These are phyloP conservation scores for Alternaria sp. DNA, from an alignment of 2,329 filamentous ascomycete species.

Conservation along the genomic window DNA sequence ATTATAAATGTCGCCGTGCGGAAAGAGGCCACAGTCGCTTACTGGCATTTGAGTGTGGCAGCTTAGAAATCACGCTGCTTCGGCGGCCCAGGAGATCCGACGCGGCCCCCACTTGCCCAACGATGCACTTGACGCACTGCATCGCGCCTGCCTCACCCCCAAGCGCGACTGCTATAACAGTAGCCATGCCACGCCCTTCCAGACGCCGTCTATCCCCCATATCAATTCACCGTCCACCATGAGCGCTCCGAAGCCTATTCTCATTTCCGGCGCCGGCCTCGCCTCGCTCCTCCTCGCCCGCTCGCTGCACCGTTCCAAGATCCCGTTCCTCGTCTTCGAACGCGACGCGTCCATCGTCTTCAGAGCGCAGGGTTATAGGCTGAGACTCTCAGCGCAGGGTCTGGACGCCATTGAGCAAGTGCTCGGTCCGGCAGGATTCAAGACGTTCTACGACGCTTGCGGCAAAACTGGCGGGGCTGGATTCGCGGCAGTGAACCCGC, in stretches of 20 bases:
- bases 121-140: background rate
- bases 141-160: background rate
- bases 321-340: constrained; percentile 45
- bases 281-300: constrained; percentile 41
- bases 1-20: background rate
- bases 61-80: constrained; percentile 1
- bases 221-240: constrained; percentile 12
- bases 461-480: constrained; percentile 66
- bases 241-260: constrained; percentile 49
- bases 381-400: constrained; percentile 63
- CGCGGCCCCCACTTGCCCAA: background rate
- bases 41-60: background rate
- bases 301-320: constrained; percentile 34
- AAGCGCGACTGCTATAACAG: background rate
- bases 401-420: constrained; percentile 67
- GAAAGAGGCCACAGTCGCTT: background rate
- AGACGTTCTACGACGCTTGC: constrained; percentile 64
- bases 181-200: background rate
- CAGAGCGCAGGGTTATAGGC: constrained; percentile 67
- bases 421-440: constrained; percentile 56
- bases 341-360: constrained; percentile 58
- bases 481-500: constrained; percentile 58
- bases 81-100: background rate
- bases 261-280: constrained; percentile 44
- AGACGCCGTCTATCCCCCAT: background rate